A percentile compares a stretch with the other conserved stretches of the same genome.
Evolutionary conservation across 129 eudicot genomes (phyloP).

Genomic region (Lonicera japonica): DNA sequence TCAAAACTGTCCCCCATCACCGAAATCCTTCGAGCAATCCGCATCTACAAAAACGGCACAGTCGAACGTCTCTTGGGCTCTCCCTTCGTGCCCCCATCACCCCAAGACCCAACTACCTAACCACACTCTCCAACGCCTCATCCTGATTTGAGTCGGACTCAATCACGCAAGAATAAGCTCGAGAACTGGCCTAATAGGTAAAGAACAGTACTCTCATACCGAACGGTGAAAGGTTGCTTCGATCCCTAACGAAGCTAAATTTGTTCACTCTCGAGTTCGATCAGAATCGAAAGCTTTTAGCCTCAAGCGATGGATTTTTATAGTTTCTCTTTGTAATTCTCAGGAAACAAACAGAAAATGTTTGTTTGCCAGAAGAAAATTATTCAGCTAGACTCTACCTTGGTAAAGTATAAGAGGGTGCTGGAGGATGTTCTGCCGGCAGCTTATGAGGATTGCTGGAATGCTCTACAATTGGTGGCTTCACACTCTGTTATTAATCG

Average conservation of each 20-base stretch:
- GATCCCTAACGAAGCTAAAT: conserved; percentile 4
- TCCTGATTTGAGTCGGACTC: conserved; percentile 20
- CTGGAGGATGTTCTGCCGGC: conserved; percentile 46
- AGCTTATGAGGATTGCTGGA: conserved; percentile 50
- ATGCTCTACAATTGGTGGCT: conserved; percentile 38
- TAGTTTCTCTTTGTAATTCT: not conserved
- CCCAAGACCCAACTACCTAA: conserved; percentile 32
- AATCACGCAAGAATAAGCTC: conserved; percentile 6
- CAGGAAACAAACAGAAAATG: not conserved
- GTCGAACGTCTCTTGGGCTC: conserved; percentile 42
- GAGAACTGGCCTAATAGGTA: conserved; percentile 6
- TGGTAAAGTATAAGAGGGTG: conserved; percentile 44
- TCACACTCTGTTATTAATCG: conserved; percentile 11
- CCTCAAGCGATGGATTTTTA: conserved; percentile 16
- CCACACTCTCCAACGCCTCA: conserved; percentile 50
- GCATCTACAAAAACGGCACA: conserved; percentile 38
- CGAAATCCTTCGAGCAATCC: conserved; percentile 9
- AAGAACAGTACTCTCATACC: not conserved
- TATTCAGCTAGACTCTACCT: conserved; percentile 23
- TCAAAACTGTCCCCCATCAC: too few relatives aligned
- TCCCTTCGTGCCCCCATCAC: conserved; percentile 22
- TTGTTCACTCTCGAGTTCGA: conserved; percentile 19
- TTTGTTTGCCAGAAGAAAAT: conserved; percentile 11
- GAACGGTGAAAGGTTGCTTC: not conserved
- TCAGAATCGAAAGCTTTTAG: conserved; percentile 19